Conservation (phyloP, 1,139 yeast species). For the Hansenula lynferdii region DNA sequence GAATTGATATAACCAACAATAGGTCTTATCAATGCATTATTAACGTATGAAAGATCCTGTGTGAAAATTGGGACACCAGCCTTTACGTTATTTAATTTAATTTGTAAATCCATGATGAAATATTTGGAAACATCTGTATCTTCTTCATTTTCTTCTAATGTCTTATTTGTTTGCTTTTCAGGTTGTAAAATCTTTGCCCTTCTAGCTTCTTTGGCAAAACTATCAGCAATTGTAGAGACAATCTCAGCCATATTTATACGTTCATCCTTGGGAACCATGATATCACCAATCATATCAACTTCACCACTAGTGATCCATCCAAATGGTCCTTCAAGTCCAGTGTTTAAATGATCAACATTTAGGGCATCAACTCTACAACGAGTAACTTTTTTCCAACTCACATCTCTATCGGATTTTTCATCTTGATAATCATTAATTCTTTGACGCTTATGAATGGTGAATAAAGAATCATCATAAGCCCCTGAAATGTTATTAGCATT, state of each 20-base stretch:
- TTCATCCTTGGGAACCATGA: slow-evolving; percentile 67
- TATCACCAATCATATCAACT: slow-evolving; percentile 91
- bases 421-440: slow-evolving; percentile 15
- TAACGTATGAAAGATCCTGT: slow-evolving; percentile 78
- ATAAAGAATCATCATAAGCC: slow-evolving; percentile 85
- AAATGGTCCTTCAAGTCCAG: slow-evolving; percentile 90
- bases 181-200: slow-evolving; percentile 27
- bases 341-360: slow-evolving; percentile 81
- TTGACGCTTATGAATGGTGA: slow-evolving; percentile 70
- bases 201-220: slow-evolving; percentile 22
- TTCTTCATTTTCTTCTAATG: slow-evolving; percentile 23
- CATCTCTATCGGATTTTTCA: slow-evolving; percentile 6
- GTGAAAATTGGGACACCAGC: slow-evolving; percentile 88
- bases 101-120: slow-evolving; percentile 72
- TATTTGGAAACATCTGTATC: slow-evolving; percentile 37
- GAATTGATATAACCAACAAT: slow-evolving; percentile 94
- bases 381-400: slow-evolving; percentile 58
- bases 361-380: slow-evolving; percentile 81
- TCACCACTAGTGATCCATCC: slow-evolving; percentile 94
- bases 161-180: slow-evolving; percentile 16
- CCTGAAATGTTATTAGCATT: slow-evolving; percentile 88
- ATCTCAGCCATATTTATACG: slow-evolving; percentile 17
- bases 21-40: slow-evolving; percentile 88
- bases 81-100: slow-evolving; percentile 76
- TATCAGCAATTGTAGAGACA: slow-evolving; percentile 18